Evolutionary conservation across 2,329 filamentous ascomycete species (phyloP), one percentile per base, ranked within the genome.

Genomic region (Aureobasidium melanogenum): DNA sequence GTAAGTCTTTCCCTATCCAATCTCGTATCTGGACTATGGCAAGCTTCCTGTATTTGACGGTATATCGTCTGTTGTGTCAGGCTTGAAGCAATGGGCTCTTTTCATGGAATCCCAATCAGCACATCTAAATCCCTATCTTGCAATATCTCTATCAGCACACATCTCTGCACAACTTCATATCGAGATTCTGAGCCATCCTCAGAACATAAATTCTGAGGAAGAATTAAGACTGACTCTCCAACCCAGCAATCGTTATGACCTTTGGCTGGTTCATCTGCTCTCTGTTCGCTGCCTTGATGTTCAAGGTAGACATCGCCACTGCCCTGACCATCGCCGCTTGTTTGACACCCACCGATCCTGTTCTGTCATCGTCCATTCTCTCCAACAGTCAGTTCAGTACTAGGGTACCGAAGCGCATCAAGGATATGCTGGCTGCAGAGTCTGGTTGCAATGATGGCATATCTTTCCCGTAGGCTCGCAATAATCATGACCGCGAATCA

Each of bases 391-490:
- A 76, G 52, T 84, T 84, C 71, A 80, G 77, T 59, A 72, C 72
- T 1, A 68, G 82, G 15, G 76, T 84, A 0, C 82, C 81, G 0
- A 77, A 75, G 62, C 73, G 81, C 5, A 69, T 84, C 46, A 77
- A 77, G 44, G 73, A 82, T 66, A 69, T 84, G 51, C 72, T 84
- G 10, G 75, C 76, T 19, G 80, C 81, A 0, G 82, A 84, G 65
- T 79, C 76, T 44, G 82, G 80, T 1, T 82, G 79, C 66, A 84
- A 84, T 62, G 81, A 84, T 63, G 82, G 79, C 9, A 72, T 81
- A 5, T 79, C 79, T 0, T 83, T 83, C 63, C 81, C 81, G 0
- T 62, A 30, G 36, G 59, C 32, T 7, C 15, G 12, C 2, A 6
- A 17, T 22, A 3, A 15, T 38, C n/a, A 14, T 50, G 34, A 26